Conservation (phyloP, 345 rosid species). For the Linum usitatissimum region DNA sequence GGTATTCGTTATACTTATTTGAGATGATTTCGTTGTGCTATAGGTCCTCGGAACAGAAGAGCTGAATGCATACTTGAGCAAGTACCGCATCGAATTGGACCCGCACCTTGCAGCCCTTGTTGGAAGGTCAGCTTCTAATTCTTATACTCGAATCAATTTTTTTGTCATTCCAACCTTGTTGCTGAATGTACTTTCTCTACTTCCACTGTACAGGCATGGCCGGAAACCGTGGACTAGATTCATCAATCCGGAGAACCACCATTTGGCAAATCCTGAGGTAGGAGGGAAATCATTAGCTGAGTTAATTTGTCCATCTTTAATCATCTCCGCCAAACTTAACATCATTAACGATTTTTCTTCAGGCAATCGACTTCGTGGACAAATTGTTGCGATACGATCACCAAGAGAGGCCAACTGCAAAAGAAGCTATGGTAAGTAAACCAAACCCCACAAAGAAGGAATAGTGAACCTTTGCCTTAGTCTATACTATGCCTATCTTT, state of each 20-base stretch:
- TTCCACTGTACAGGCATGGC: conserved; percentile 51
- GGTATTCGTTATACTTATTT: background rate
- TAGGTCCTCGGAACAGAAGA: conserved; percentile 95
- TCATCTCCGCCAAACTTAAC: background rate
- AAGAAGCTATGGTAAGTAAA: conserved; percentile 78
- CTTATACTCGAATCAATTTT: background rate
- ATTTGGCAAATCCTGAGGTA: conserved; percentile 92
- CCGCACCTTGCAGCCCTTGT: conserved; percentile 83
- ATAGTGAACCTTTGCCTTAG: too few relatives aligned
- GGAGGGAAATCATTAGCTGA: conserved; percentile 9
- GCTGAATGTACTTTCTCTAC: conserved; percentile 2
- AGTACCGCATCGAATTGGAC: conserved; percentile 82
- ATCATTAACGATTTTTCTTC: conserved; percentile 1
- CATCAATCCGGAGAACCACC: conserved; percentile 78
- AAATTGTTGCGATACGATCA: conserved; percentile 92
- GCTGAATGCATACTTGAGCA: conserved; percentile 63
- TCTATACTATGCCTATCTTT: too few relatives aligned
- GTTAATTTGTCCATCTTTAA: background rate
- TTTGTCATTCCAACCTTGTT: conserved; percentile 2
- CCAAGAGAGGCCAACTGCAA: conserved; percentile 95
- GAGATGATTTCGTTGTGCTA: conserved; percentile 1
- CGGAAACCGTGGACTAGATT: conserved; percentile 92
- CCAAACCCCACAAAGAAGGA: too few relatives aligned
- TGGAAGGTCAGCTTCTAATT: conserved; percentile 48
- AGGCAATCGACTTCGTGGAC: conserved; percentile 96